Conservation (phyloP, 176 grass and related monocot genomes). For the Avena insularis region DNA sequence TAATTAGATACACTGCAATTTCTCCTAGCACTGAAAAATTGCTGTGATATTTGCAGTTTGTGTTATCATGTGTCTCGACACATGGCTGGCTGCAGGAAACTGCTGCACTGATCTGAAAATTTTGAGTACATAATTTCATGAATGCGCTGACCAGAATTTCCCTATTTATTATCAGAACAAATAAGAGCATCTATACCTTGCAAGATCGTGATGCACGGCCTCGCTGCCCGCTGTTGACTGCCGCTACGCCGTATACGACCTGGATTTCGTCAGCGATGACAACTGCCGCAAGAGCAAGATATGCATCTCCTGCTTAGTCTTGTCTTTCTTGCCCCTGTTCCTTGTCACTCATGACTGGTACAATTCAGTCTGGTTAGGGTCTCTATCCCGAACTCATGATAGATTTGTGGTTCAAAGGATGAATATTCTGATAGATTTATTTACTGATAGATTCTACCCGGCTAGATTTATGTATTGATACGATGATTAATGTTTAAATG, state of each 20-base stretch:
- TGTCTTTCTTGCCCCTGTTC: background rate
- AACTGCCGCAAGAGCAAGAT: conserved; percentile 79
- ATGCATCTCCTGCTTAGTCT: conserved; percentile 65
- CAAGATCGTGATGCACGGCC: conserved; percentile 40
- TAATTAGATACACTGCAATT: background rate
- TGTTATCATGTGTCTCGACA: background rate
- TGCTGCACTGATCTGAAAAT: background rate
- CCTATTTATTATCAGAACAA: conserved; percentile 47
- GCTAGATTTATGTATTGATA: background rate
- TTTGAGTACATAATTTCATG: background rate
- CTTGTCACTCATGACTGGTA: background rate
- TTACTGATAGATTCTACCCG: background rate
- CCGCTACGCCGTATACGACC: conserved; percentile 64
- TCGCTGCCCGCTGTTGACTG: conserved; percentile 64
- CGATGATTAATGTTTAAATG: conserved; percentile 11
- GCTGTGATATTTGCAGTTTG: background rate
- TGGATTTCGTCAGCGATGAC: conserved; percentile 75
- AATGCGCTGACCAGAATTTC: background rate
- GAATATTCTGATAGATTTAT: background rate
- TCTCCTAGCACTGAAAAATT: background rate
- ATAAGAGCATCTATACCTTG: conserved; percentile 58
- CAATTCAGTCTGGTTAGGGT: background rate
- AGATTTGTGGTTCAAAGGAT: background rate
- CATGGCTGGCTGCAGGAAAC: background rate
- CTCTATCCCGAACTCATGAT: background rate